These are phyloP conservation scores for Diutina scorzettiae DNA, from an alignment of 1,139 yeast species.

Conservation along the genomic window DNA sequence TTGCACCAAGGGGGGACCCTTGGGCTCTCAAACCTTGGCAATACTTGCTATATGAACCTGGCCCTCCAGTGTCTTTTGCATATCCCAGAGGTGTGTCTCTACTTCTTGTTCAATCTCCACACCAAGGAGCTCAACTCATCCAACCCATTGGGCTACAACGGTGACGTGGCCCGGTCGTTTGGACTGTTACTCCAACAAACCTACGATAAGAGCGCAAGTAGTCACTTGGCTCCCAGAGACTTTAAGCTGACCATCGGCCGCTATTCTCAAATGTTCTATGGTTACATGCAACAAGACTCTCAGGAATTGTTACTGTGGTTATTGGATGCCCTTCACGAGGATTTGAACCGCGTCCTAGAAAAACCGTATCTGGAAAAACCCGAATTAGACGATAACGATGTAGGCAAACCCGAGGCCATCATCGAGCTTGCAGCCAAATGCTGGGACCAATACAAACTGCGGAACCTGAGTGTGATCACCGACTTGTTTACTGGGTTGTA, in stretches of 20 bases:
- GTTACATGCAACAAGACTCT: constrained; percentile 88
- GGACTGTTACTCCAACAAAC: constrained; percentile 51
- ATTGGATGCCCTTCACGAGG: constrained; percentile 89
- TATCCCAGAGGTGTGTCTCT: constrained; percentile 70
- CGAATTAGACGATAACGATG: constrained; percentile 54
- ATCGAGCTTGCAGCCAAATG: constrained; percentile 55
- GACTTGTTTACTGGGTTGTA: constrained; percentile 88
- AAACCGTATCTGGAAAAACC: constrained; percentile 91
- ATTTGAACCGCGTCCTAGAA: constrained; percentile 64
- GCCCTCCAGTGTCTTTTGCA: constrained; percentile 87
- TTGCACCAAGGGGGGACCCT: not conserved
- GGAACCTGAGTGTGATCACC: constrained; percentile 78
- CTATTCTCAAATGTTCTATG: constrained; percentile 72
- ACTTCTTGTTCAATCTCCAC: constrained; percentile 55
- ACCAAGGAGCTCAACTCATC: constrained; percentile 54
- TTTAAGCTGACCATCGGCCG: constrained; percentile 75
- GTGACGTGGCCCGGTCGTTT: constrained; percentile 69
- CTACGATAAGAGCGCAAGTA: constrained; percentile 26
- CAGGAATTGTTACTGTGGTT: constrained; percentile 89
- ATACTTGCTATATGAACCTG: constrained; percentile 94
- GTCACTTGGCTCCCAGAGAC: constrained; percentile 42
- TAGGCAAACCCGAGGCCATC: constrained; percentile 43
- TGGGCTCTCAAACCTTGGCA: constrained; percentile 79
- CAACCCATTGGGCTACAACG: constrained; percentile 81
- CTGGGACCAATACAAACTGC: constrained; percentile 67